Evolutionary conservation across 495 filamentous ascomycete species (phyloP), one percentile per base, ranked within the genome.

Genomic region (Xylaria palmicola): DNA sequence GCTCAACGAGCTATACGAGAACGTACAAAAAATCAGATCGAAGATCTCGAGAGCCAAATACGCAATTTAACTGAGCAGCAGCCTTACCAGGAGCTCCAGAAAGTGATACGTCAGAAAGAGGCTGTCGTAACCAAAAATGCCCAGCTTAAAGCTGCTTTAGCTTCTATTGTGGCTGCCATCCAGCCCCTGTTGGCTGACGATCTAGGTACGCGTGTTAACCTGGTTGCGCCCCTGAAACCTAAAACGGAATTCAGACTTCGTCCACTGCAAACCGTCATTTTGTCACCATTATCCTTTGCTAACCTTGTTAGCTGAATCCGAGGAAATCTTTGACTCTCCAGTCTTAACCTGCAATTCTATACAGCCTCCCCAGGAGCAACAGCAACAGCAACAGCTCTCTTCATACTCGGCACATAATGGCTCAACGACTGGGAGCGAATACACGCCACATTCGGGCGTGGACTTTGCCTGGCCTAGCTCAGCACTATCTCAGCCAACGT

Each of bases 1-100:
- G 90, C 90, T 10, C 90, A 94, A 69, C 82, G 90, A 52, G 90
- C 89, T 19, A 94, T 92, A 59, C 82, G 90, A 5, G 87, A 92
- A 67, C 80, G 90, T 37, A 92, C 89, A 22, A 90, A 87, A 64
- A 77, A 81, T 29, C 86, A 90, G 66, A 92, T 90, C 60, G 88
- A 92, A 48, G 78, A 73, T 17, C 77, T 91, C 58, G 73, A 78
- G 66, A 69, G 59, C 17, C 66, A 72, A 48, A 76, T 78, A 58
- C 73, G 64, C 48, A 78, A 76, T 62, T 72, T 77, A 53, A 78
- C 85, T 17, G 83, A 83, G 6, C 88, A 90, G 73, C 86, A 91
- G 68, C 90, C 91, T 0, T 90, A 90, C 64, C 84, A 87, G 63
- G 90, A 95, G 67, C 83, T 93, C 12, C 89, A 92, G 76, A 75